Base-by-base conservation (phyloP, 345 rosid genomes). In the Cochlearia excelsa region DNA sequence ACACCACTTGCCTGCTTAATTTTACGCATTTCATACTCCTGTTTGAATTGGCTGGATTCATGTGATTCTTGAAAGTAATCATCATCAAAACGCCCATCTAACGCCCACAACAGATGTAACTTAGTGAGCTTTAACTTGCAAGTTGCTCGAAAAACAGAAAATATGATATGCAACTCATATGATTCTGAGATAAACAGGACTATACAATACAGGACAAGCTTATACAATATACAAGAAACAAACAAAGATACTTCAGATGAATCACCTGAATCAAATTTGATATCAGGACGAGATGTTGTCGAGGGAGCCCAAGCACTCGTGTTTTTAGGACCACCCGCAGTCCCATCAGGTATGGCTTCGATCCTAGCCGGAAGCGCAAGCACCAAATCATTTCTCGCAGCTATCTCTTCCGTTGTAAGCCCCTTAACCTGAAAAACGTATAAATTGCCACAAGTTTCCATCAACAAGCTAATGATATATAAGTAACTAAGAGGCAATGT, bases 241-340 rank as follows among this genome's bases (percentile, higher is more conserved):
- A 66, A 26, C 46, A 55, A 75, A 71, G 65, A 49, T 31, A 33
- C 28, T 54, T 51, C 7, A 45, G 41, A 11, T 35, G 33, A 44
- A 61, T 70, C 59, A 94, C 99, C 96, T 72, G 96, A 94, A 78
- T 94, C 99, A 78, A 94, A 84, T 75, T 84, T 94, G 59, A 94
- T 87, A 69, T 78, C 97, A 28, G 95, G 51, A 10, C 86, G 85
- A 67, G 91, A 71, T 51, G 88, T 80, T 49, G 93, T 84, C n/a
- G 95, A 79, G 34, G 82, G 51, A 43, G 81, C 59, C 97, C 97
- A 90, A 39, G 84, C 93, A 63, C 88, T 82, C 68, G 76, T 56
- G 64, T 63, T 84, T 77, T 90, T 90, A 46, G 89, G 81, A 54
- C 86, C 82, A 82, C 96, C 73, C 1, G 93, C 83, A 74, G 87